A percentile compares a stretch with the other conserved stretches of the same genome.
These are phyloP conservation scores for Malassezia slooffiae DNA, from an alignment of 1,284 basidiomycete genomes.

Conservation along the genomic window DNA sequence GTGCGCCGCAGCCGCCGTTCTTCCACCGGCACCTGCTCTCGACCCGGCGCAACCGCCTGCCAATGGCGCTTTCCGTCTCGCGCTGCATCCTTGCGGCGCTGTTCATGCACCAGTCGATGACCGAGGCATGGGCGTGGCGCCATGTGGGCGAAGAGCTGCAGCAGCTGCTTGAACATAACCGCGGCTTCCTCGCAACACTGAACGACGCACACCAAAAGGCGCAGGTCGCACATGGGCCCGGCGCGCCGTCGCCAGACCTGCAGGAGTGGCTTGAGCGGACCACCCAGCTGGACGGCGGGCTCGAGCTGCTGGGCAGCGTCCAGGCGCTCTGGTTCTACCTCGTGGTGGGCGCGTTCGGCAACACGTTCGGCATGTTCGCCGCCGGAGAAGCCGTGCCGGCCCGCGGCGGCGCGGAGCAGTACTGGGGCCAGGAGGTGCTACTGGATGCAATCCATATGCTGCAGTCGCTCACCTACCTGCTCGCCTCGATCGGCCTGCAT, in stretches of 20 bases:
- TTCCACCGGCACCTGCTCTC: conserved; percentile 10
- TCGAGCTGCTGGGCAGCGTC: conserved; percentile 2
- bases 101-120: conserved; percentile 5
- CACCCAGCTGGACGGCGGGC: conserved; percentile 3
- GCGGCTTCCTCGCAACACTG: neutral
- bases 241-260: too few species aligned
- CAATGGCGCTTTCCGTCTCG: conserved; percentile 5
- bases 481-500: neutral
- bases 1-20: conserved; percentile 15
- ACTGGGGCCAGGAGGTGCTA: neutral
- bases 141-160: conserved; percentile 1
- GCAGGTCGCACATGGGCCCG: too few species aligned
- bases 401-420: neutral
- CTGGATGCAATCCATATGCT: neutral
- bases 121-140: conserved; percentile 8
- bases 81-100: conserved; percentile 7
- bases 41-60: conserved; percentile 1
- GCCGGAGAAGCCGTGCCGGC: neutral
- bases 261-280: too few species aligned
- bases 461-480: neutral
- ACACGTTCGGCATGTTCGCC: neutral
- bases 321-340: conserved; percentile 13
- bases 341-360: conserved; percentile 4
- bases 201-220: neutral
- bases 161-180: neutral